Conservation (phyloP, 2,329 filamentous ascomycete genomes). For the Beauveria sp. region DNA sequence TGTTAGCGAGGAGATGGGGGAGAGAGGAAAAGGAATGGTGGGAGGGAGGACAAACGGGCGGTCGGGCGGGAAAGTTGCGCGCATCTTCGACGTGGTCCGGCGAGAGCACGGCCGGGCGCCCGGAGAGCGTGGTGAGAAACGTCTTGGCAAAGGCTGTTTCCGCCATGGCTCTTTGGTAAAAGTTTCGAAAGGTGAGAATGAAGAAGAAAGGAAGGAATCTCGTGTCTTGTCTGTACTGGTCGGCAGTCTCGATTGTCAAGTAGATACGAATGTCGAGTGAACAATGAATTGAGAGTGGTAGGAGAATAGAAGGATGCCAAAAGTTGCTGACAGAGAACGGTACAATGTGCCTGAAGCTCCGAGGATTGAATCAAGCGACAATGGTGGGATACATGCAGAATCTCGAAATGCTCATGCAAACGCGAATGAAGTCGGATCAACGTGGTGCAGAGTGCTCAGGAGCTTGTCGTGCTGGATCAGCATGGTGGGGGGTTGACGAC, state of each 20-base stretch:
- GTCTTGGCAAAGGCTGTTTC: constrained; percentile 78
- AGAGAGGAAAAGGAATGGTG: neutral
- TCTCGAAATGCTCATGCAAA: neutral
- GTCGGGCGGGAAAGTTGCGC: constrained; percentile 64
- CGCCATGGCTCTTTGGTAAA: constrained; percentile 47
- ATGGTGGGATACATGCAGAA: neutral
- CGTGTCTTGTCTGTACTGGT: neutral
- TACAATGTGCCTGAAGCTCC: too few species aligned
- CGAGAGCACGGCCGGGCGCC: constrained; percentile 71
- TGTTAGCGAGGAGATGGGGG: neutral
- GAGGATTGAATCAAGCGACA: too few species aligned
- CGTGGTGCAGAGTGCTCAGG: neutral
- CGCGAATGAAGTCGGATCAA: too few species aligned
- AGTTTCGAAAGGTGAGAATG: too few species aligned
- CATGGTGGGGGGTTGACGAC: neutral
- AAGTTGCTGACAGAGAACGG: too few species aligned
- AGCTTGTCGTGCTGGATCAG: neutral
- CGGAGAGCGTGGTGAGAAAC: constrained; percentile 75
- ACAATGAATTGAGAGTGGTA: too few species aligned
- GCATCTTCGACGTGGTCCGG: constrained; percentile 86
- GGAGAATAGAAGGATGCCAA: too few species aligned
- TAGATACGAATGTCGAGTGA: too few species aligned
- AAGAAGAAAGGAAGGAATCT: too few species aligned
- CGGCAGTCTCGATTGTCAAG: neutral
- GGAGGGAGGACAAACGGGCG: constrained; percentile 50